These are phyloP conservation scores for Chaetomiaceae sp. DNA, from an alignment of 2,329 filamentous ascomycete genomes.

Conservation along the genomic window DNA sequence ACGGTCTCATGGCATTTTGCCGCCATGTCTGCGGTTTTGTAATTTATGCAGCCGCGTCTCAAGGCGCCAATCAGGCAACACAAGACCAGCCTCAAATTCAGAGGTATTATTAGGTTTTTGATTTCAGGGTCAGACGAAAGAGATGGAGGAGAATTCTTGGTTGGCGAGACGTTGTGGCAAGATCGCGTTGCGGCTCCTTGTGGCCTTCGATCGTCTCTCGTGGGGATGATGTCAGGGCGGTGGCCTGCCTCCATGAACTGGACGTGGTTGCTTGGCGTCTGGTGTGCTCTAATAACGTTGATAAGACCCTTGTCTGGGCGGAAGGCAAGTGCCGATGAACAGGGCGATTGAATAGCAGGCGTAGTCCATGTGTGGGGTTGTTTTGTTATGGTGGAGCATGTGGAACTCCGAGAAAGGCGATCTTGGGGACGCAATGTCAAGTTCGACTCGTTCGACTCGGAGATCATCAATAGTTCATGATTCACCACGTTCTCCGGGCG, in stretches of 20 bases:
- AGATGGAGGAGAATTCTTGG: not conserved
- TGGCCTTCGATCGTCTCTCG: not conserved
- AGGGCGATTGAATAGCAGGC: not conserved
- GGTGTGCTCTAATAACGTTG: not conserved
- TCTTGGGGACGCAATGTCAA: no score
- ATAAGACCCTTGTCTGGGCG: no score
- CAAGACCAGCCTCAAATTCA: not conserved
- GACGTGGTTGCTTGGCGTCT: not conserved
- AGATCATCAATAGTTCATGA: constrained; percentile 3
- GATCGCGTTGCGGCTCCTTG: not conserved
- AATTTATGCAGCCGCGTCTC: constrained; percentile 16
- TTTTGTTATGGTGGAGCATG: not conserved
- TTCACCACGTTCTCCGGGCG: not conserved
- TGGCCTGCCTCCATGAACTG: not conserved
- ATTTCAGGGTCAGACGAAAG: not conserved
- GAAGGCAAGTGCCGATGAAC: not conserved
- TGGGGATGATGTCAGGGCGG: constrained; percentile 9
- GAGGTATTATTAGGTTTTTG: not conserved
- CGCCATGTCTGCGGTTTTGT: constrained; percentile 3
- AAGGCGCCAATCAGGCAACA: not conserved
- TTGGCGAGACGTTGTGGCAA: not conserved
- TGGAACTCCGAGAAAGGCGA: not conserved
- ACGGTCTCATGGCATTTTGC: constrained; percentile 18
- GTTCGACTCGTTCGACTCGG: not conserved
- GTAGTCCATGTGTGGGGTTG: not conserved